phyloP scores from a whole-genome alignment of 2,329 filamentous ascomycete genomes.

The Claviceps humidiphila region DNA sequence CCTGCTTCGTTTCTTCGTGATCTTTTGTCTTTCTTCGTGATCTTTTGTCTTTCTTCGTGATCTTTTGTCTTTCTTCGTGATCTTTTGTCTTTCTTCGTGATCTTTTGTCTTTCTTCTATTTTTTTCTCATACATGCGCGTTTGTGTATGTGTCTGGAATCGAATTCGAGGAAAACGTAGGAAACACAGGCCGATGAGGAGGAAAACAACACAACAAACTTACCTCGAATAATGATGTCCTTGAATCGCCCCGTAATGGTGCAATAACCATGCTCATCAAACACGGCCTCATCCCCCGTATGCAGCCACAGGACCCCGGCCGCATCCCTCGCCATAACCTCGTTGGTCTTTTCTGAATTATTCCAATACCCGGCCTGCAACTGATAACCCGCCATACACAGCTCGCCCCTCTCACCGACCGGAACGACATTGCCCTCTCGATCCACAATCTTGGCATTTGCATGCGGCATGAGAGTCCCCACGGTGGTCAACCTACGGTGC shows the following conservation, averaged over 20 bases:
- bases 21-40: not conserved
- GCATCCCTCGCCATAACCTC: slow-evolving; percentile 42
- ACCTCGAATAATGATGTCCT: slow-evolving; percentile 68
- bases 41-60: too few relatives aligned
- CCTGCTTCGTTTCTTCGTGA: too few relatives aligned
- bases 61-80: too few relatives aligned
- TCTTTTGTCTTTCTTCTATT: not conserved
- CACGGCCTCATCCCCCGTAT: slow-evolving; percentile 57
- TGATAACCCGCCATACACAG: slow-evolving; percentile 70
- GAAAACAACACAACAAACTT: slow-evolving; percentile 6
- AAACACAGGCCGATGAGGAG: not conserved
- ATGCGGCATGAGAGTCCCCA: slow-evolving; percentile 66
- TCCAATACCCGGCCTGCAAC: slow-evolving; percentile 53
- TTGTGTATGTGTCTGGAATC: not conserved
- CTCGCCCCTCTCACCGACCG: slow-evolving; percentile 56
- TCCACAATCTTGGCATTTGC: slow-evolving; percentile 67
- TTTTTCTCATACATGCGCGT: not conserved
- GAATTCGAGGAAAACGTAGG: too few relatives aligned
- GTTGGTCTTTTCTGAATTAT: slow-evolving; percentile 62
- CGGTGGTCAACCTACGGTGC: slow-evolving; percentile 52
- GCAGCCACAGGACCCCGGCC: slow-evolving; percentile 44
- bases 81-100: too few relatives aligned
- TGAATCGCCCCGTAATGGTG: slow-evolving; percentile 61
- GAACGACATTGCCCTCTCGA: slow-evolving; percentile 49
- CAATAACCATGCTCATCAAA: slow-evolving; percentile 58